Base-by-base conservation (phyloP, 768 basidiomycete genomes). In the Lactifluus rugatus region DNA sequence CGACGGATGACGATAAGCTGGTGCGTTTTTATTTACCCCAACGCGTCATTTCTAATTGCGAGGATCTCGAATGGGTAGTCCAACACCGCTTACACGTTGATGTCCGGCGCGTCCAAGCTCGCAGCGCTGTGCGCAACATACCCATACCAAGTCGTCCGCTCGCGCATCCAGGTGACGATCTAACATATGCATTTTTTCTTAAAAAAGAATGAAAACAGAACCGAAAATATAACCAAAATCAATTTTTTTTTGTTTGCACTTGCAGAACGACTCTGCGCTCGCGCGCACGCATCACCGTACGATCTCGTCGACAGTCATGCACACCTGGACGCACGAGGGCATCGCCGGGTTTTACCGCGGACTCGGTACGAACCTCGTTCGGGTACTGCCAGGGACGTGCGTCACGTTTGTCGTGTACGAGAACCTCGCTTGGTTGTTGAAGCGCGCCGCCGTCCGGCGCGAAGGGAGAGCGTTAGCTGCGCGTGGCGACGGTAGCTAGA, bases 331-430 rank as follows among this genome's bases (percentile, higher is more conserved):
- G 34, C 76, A 84, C 57, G 94, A 96, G 69, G 89, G 94, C 11
- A 42, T 86, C 16, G 73, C 76, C 48, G 95, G 92, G 1, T 98
- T 98, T 70, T 99, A 97, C 72, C 88, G 94, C 49, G 96, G 96
- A 1, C 78, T 99, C 8, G 94, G 85, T 2, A 94, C 92, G 26
- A 98, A 97, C 67, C 79, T 96, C 25, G 83, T 99, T 13, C 82
- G 96, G 14, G 94, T 99, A 49, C 78, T 98, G 16, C 96, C 96
- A 0, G 96, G 95, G 28, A 98, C 95, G 3, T 97, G 95, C 69
- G 89, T 97, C 47, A 98, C 95, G 5, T 96, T 98, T 64, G 95
- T 98, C 39, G 93, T 97, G 19, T 99, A 98, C 69, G 96, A 93
- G 69, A 93, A 93, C 63, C 69, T 93, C 55, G 89, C 90, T 0